Evolutionary conservation across 140 eudicot species (phyloP).

Genomic region (Flaveria floridana): DNA sequence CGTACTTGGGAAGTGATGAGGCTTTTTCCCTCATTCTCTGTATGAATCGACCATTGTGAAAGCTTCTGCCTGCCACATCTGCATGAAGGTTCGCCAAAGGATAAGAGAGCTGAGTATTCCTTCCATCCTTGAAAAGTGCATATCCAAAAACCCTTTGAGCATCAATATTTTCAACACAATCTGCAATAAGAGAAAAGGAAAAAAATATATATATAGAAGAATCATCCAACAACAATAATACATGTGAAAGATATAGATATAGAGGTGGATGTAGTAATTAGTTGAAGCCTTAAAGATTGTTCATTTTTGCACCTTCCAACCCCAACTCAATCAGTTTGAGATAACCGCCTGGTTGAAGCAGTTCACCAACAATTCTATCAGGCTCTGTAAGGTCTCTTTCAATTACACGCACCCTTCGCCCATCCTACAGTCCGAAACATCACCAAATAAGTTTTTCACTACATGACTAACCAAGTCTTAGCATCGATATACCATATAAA

Average conservation of each 20-base stretch:
- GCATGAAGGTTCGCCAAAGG: conserved; percentile 73
- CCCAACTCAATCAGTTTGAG: conserved; percentile 80
- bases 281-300: conserved; percentile 10
- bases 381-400: conserved; percentile 89
- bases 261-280: background rate
- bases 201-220: background rate
- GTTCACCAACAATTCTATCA: conserved; percentile 88
- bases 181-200: conserved; percentile 32
- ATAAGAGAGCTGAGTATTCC: conserved; percentile 62
- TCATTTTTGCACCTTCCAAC: conserved; percentile 53
- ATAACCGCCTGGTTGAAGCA: conserved; percentile 91
- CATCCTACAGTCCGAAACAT: conserved; percentile 54
- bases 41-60: conserved; percentile 85
- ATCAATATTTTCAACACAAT: conserved; percentile 79
- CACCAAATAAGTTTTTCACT: conserved; percentile 22
- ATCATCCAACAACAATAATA: conserved; percentile 2
- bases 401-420: conserved; percentile 76
- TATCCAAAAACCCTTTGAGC: conserved; percentile 87
- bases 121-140: conserved; percentile 92
- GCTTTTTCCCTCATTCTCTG: conserved; percentile 85
- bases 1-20: conserved; percentile 76
- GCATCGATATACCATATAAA: background rate
- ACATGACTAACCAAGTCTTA: conserved; percentile 19
- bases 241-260: background rate
- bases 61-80: conserved; percentile 84